Evolutionary conservation across 768 basidiomycete genomes (phyloP).

Genomic region (Calvatia gigantea): DNA sequence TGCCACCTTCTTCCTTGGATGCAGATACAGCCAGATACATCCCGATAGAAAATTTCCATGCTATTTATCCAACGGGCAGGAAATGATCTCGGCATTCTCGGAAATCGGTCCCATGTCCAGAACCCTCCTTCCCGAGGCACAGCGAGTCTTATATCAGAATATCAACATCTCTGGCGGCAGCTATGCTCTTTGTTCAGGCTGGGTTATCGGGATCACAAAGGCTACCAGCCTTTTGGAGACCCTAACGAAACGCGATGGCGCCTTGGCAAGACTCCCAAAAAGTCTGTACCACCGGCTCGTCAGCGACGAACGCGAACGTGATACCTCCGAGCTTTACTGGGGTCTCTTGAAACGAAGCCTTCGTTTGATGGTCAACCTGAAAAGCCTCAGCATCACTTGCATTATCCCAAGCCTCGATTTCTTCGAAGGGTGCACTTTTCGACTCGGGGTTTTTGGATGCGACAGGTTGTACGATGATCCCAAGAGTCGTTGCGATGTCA

Average conservation of each 20-base stretch:
- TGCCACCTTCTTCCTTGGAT: neutral
- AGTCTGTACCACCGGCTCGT: constrained; percentile 1
- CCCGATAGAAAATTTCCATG: neutral
- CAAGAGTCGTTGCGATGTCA: neutral
- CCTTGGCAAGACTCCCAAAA: neutral
- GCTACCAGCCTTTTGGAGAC: neutral
- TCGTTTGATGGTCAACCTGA: neutral
- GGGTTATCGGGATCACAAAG: neutral
- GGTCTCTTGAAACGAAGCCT: neutral
- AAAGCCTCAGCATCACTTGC: neutral
- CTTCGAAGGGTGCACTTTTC: neutral
- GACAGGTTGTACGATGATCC: neutral
- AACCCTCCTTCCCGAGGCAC: neutral
- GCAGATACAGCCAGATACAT: neutral
- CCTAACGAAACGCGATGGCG: neutral
- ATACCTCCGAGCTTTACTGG: neutral
- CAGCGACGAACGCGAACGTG: neutral
- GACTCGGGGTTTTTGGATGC: neutral
- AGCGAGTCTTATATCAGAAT: neutral
- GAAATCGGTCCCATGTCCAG: constrained; percentile 2
- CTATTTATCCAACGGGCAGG: neutral
- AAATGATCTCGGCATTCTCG: neutral
- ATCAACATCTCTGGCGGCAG: constrained; percentile 1
- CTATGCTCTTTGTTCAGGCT: neutral
- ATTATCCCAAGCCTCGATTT: neutral